Percentiles rank a stretch among this genome's conserved stretches.
These are phyloP conservation scores for Sporothrix variecibatus DNA, from an alignment of 2,329 filamentous ascomycete species.

Conservation along the genomic window DNA sequence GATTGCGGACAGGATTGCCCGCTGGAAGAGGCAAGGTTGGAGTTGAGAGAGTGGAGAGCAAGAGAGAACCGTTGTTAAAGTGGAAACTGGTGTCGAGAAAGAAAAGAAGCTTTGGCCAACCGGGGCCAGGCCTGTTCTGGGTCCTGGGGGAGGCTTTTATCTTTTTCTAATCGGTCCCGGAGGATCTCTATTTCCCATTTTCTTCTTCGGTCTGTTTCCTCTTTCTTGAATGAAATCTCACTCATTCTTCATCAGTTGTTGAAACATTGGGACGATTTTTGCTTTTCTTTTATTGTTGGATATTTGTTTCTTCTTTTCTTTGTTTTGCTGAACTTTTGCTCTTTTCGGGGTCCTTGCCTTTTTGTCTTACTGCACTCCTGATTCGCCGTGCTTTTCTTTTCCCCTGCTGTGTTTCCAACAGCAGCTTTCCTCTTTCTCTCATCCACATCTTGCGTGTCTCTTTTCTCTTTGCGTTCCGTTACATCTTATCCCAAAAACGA, in stretches of 20 bases:
- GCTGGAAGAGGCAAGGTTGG: conserved; percentile 11
- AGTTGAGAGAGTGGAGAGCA: neutral
- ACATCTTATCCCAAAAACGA: neutral
- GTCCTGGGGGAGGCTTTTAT: neutral
- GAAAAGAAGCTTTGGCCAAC: conserved; percentile 20
- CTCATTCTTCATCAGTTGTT: neutral
- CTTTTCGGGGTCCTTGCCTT: neutral
- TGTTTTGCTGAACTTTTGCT: neutral
- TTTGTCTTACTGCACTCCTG: neutral
- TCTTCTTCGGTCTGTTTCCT: neutral
- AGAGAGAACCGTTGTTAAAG: neutral
- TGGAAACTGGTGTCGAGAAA: neutral
- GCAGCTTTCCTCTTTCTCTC: neutral
- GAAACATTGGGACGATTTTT: neutral
- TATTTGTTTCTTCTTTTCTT: neutral
- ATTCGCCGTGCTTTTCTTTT: neutral
- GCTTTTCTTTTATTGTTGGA: neutral
- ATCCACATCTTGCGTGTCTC: neutral
- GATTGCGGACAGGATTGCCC: neutral
- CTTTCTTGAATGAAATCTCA: neutral
- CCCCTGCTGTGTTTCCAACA: neutral
- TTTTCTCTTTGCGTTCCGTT: neutral
- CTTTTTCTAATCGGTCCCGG: neutral
- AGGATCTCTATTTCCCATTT: conserved; percentile 6
- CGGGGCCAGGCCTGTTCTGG: neutral